These are phyloP conservation scores for Podaxis mareebaensis DNA, from an alignment of 768 basidiomycete species.

Conservation along the genomic window DNA sequence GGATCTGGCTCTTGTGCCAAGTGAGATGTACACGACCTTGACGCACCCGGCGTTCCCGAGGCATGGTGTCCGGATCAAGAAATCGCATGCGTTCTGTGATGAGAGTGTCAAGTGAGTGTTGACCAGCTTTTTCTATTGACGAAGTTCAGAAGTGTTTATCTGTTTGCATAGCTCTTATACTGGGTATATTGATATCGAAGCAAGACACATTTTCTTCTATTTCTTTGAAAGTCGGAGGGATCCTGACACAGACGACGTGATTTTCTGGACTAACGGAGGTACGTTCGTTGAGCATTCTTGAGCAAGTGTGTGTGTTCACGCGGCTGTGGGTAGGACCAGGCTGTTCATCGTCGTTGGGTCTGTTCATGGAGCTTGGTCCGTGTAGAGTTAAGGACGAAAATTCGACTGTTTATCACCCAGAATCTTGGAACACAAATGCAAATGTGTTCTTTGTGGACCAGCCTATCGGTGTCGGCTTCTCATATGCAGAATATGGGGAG, in stretches of 20 bases:
- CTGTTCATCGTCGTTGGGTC: conserved; percentile 13
- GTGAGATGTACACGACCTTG: conserved; percentile 34
- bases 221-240: conserved; percentile 73
- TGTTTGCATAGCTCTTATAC: conserved; percentile 49
- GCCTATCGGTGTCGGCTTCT: conserved; percentile 62
- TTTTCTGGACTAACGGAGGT: conserved; percentile 58
- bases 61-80: conserved; percentile 60
- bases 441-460: conserved; percentile 66
- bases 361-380: conserved; percentile 44
- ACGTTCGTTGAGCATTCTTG: background rate
- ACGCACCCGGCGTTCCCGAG: conserved; percentile 51
- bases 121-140: background rate
- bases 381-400: conserved; percentile 59
- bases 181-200: conserved; percentile 66
- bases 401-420: conserved; percentile 52
- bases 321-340: conserved; percentile 2
- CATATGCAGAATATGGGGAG: conserved; percentile 65
- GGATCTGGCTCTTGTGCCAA: conserved; percentile 33
- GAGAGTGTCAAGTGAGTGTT: conserved; percentile 49
- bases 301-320: background rate
- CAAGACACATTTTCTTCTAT: conserved; percentile 72
- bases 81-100: conserved; percentile 54
- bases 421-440: conserved; percentile 69
- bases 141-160: background rate
- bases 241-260: conserved; percentile 61